Percentiles rank a stretch among this genome's conserved stretches.
phyloP scores from a whole-genome alignment of 148 eudicot species.

The Pouteria glomerata region DNA sequence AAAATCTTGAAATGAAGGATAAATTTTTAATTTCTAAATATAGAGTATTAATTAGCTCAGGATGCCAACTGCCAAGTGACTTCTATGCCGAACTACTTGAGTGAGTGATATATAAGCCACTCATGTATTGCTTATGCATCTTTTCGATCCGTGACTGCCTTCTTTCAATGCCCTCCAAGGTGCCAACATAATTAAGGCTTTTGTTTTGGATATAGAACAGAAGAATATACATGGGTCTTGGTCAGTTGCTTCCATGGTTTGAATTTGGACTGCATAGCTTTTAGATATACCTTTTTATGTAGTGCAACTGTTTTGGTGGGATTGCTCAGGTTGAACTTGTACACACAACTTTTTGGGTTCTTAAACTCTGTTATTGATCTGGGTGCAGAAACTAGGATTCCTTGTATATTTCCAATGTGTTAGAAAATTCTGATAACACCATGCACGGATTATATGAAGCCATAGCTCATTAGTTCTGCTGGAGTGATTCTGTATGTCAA shows the following conservation, averaged over 20 bases:
- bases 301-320: background rate
- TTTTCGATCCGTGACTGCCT: background rate
- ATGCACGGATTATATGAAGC: background rate
- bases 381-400: background rate
- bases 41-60: background rate
- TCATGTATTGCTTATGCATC: background rate
- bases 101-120: no score
- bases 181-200: background rate
- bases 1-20: background rate
- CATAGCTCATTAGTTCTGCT: background rate
- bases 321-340: background rate
- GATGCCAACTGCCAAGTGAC: background rate
- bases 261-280: slow-evolving; percentile 2
- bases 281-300: background rate
- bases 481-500: background rate
- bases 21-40: background rate
- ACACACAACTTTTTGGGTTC: background rate
- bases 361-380: background rate
- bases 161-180: background rate
- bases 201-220: background rate
- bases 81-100: background rate
- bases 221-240: background rate
- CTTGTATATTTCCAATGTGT: background rate
- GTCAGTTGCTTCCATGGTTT: background rate
- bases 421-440: background rate